These are phyloP conservation scores for Brettanomyces bruxellensis DNA, from an alignment of 805 yeast species.

Conservation along the genomic window DNA sequence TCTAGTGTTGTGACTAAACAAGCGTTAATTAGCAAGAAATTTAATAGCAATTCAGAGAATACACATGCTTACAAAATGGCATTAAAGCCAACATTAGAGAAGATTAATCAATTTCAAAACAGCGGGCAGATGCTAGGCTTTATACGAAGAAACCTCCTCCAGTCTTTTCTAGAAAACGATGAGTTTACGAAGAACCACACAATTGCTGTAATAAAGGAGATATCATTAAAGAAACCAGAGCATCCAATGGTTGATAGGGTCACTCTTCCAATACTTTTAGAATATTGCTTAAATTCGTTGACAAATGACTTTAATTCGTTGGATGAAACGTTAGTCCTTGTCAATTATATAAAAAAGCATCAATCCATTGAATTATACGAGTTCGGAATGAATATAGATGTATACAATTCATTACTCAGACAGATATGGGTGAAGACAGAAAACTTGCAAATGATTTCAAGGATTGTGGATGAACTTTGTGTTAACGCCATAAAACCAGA, in stretches of 20 bases:
- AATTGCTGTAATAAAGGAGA: conserved; percentile 5
- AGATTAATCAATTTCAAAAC: conserved; percentile 15
- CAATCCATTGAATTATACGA: conserved; percentile 22
- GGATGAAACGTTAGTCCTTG: conserved; percentile 15
- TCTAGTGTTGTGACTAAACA: neutral
- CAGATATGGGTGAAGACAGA: conserved; percentile 22
- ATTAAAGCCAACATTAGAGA: conserved; percentile 13
- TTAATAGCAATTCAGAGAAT: conserved; percentile 5
- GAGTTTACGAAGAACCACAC: conserved; percentile 1
- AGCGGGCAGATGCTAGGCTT: conserved; percentile 15
- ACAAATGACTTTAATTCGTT: conserved; percentile 21
- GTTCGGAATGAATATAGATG: conserved; percentile 21
- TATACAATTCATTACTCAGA: conserved; percentile 20
- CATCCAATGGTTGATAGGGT: conserved; percentile 14
- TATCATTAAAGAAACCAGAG: conserved; percentile 9
- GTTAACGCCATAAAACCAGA: conserved; percentile 24
- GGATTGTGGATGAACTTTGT: conserved; percentile 20
- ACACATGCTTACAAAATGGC: conserved; percentile 8
- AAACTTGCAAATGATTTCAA: conserved; percentile 16
- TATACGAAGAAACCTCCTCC: conserved; percentile 12
- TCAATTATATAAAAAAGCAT: conserved; percentile 19
- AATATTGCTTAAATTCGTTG: conserved; percentile 21
- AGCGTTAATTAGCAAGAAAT: conserved; percentile 3
- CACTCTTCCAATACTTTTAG: conserved; percentile 20
- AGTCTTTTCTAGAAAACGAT: conserved; percentile 9